phyloP scores from a whole-genome alignment of 805 yeast species.

The Candida coleopterorum region DNA sequence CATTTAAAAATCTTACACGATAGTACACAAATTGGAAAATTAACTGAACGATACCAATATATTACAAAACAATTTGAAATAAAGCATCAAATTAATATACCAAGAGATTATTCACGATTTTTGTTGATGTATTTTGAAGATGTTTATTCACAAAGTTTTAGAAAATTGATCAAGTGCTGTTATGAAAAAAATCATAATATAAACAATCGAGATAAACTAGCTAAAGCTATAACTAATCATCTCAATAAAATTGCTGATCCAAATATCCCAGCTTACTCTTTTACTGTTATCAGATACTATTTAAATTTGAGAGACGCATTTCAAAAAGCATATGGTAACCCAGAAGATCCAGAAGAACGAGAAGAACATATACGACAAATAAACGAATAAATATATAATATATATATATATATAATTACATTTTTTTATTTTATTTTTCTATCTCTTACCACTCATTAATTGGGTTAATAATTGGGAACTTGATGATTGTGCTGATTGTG shows the following conservation, averaged over 20 bases:
- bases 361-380: too few species aligned
- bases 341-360: constrained; percentile 14
- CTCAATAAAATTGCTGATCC: constrained; percentile 2
- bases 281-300: constrained; percentile 7
- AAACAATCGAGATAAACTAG: background rate
- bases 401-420: background rate
- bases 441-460: constrained; percentile 73
- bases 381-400: constrained; percentile 7
- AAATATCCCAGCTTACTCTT: background rate
- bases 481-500: constrained; percentile 33
- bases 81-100: background rate
- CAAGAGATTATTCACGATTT: constrained; percentile 1
- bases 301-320: constrained; percentile 14
- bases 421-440: constrained; percentile 4
- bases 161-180: too few species aligned
- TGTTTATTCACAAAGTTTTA: background rate
- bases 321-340: constrained; percentile 12
- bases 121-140: background rate
- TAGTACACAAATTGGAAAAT: background rate
- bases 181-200: background rate
- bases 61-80: background rate
- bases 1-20: background rate
- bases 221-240: background rate
- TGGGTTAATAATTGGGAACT: constrained; percentile 81
- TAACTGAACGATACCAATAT: constrained; percentile 1